These are phyloP conservation scores for Amaranthus tricolor DNA, from an alignment of 179 eudicot genomes.

Conservation along the genomic window DNA sequence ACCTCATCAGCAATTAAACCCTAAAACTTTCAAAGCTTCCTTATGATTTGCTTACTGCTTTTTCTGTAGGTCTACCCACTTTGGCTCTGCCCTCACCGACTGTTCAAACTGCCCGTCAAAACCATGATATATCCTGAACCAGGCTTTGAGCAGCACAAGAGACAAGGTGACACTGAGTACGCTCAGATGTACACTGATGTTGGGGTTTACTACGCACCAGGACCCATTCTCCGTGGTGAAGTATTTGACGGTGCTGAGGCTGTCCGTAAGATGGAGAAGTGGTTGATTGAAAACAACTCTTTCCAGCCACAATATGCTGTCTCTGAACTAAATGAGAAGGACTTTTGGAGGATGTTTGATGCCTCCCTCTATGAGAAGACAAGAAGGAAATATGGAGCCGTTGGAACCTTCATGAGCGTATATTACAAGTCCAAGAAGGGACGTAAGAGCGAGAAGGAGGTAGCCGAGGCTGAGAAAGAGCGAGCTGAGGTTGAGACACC, in stretches of 20 bases:
- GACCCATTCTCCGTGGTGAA: conserved; percentile 89
- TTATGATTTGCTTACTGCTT: not conserved
- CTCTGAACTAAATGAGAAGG: conserved; percentile 76
- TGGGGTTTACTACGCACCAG: conserved; percentile 93
- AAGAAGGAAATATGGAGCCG: conserved; percentile 77
- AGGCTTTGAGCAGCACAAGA: conserved; percentile 67
- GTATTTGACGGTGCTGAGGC: conserved; percentile 81
- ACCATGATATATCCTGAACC: conserved; percentile 92
- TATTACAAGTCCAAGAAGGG: conserved; percentile 97
- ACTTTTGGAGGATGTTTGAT: conserved; percentile 95
- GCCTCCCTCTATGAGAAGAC: conserved; percentile 71
- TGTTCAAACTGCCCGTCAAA: conserved; percentile 73
- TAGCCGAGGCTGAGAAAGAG: conserved; percentile 87
- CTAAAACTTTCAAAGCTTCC: not conserved
- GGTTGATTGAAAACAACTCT: conserved; percentile 89
- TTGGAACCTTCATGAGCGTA: conserved; percentile 95
- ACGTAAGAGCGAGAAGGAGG: conserved; percentile 90
- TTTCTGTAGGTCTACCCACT: conserved; percentile 72
- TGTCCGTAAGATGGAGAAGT: conserved; percentile 63
- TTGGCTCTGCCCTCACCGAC: conserved; percentile 95
- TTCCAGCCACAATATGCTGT: conserved; percentile 92
- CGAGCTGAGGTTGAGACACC: conserved; percentile 66
- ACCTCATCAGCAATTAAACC: not conserved
- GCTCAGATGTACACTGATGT: conserved; percentile 97
- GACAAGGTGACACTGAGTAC: conserved; percentile 80